Conservation (phyloP, 2,329 filamentous ascomycete genomes). For the Diaporthe sp. region DNA sequence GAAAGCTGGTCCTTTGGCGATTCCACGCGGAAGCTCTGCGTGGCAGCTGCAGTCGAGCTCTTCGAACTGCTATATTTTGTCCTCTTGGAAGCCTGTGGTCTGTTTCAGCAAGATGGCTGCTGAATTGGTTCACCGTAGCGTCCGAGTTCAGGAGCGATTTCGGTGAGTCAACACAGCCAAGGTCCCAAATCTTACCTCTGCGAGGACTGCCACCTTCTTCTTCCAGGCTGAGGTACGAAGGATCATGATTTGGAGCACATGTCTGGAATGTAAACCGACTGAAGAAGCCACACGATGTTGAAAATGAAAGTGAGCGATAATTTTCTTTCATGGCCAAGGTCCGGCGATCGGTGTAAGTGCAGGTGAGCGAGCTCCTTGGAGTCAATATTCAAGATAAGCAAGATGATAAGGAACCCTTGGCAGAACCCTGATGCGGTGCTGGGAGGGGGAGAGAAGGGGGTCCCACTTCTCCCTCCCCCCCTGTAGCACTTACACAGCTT, state of each 20-base stretch:
- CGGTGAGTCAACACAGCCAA: constrained; percentile 4
- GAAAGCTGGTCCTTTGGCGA: constrained; percentile 42
- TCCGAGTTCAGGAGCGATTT: not conserved
- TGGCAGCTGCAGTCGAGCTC: constrained; percentile 36
- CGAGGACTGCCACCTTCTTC: constrained; percentile 51
- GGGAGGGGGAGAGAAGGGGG: not conserved
- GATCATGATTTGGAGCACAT: constrained; percentile 49
- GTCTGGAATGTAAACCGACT: not conserved
- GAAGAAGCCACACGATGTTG: not conserved
- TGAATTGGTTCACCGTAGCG: not conserved
- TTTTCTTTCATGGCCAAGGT: not conserved
- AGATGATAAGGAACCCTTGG: constrained; percentile 9
- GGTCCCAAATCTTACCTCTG: constrained; percentile 45
- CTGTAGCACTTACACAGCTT: not conserved
- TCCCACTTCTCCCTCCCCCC: not conserved
- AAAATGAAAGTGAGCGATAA: not conserved
- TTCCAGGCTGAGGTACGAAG: constrained; percentile 51
- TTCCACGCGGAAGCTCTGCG: constrained; percentile 37
- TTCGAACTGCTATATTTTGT: constrained; percentile 29
- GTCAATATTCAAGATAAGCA: constrained; percentile 4
- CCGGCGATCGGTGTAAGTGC: constrained; percentile 34
- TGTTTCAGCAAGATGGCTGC: not conserved
- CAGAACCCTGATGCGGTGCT: not conserved
- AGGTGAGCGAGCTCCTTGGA: constrained; percentile 2
- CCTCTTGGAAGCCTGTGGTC: constrained; percentile 22